Evolutionary conservation across 768 basidiomycete species (phyloP), one percentile per base, ranked within the genome.

Genomic region (Phaeotremella skinneri): DNA sequence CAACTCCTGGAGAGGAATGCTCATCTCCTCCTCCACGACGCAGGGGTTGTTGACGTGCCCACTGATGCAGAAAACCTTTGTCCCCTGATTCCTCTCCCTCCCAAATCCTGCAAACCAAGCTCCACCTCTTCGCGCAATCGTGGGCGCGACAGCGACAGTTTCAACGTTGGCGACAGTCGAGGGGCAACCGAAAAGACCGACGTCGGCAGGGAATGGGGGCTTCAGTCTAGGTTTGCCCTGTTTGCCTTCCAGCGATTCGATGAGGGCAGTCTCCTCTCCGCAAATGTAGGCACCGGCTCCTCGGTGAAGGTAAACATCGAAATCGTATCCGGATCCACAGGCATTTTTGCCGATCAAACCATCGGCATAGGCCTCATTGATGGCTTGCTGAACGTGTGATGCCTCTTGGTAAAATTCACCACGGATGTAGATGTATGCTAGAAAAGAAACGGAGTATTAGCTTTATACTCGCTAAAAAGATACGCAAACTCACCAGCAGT

Each of bases 1-100:
- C 53, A 98, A 81, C 49, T 99, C 94, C 78, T 87, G 87, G 63
- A 97, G 78, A 7, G 93, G 91, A 49, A 98, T 98, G 63, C 89
- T 90, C 94, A 98, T 99, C 82, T 98, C 94, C 78, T 99, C 94
- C 80, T 99, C 94, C 25, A 99, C 84, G 20, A 96, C 91, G 75
- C 90, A 94, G 1, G 94, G 94, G 78, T 94, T 96, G 80, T 97
- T 97, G 67, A 98, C 94, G 69, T 98, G 94, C 0, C 94, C 94
- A 49, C 88, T 90, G 69, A 99, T 88, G 78, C 94, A 97, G 80
- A 85, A 97, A 16, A 98, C 79, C 80, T 99, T 99, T n/a, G 92
- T 96, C 5, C 93, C 94, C 73, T 90, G 85, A 77, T 99, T 97
- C 64, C 91, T 82, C 75, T 89, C 87, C 42, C 94, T 80, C 17